Conservation (phyloP, 768 basidiomycete genomes). For the Boletus fagicola region DNA sequence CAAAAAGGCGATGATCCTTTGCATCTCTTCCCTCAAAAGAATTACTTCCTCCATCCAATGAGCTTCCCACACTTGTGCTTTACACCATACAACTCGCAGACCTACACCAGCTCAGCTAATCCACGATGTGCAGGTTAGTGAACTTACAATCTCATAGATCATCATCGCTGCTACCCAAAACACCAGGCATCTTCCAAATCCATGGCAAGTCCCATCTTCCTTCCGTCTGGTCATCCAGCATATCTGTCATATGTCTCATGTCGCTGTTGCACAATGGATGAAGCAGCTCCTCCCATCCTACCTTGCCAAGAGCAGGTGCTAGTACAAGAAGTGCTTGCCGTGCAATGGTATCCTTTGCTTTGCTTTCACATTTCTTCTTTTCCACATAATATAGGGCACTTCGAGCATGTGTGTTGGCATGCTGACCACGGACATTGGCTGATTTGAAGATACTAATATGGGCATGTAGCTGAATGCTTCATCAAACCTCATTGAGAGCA, state of each 20-base stretch:
- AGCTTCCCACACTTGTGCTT: too few relatives aligned
- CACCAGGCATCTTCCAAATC: too few relatives aligned
- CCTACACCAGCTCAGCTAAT: too few relatives aligned
- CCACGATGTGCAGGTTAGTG: too few relatives aligned
- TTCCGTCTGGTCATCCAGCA: not conserved
- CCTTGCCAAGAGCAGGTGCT: not conserved
- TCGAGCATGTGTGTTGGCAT: not conserved
- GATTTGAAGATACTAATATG: not conserved
- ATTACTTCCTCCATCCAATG: too few relatives aligned
- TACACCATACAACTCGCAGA: too few relatives aligned
- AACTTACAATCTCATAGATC: too few relatives aligned
- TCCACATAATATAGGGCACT: not conserved
- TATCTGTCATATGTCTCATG: not conserved
- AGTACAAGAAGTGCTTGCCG: not conserved
- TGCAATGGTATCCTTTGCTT: not conserved
- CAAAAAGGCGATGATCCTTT: too few relatives aligned
- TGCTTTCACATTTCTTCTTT: not conserved
- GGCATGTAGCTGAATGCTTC: not conserved
- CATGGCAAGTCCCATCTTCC: too few relatives aligned
- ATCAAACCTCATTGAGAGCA: not conserved
- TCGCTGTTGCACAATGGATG: not conserved
- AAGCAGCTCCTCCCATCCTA: not conserved
- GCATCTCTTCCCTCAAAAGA: too few relatives aligned
- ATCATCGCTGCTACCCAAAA: too few relatives aligned
- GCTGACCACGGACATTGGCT: not conserved